Evolutionary conservation across 1,284 basidiomycete genomes (phyloP).

Genomic region (Meripilus lineatus): DNA sequence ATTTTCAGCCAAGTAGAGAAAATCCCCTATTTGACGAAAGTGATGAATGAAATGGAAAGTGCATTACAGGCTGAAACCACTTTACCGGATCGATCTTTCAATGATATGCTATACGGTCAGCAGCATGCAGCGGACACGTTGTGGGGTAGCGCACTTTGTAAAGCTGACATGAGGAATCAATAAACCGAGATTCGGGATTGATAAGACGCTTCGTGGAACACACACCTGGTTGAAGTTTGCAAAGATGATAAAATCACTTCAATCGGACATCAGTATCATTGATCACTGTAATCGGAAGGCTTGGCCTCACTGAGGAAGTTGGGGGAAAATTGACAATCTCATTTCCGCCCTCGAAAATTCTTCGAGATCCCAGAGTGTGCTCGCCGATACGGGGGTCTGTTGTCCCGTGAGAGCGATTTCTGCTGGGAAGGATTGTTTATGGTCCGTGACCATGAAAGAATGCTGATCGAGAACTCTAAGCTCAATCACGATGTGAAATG

Average conservation of each 20-base stretch:
- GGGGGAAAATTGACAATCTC: constrained; percentile 41
- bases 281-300: not conserved
- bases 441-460: constrained; percentile 60
- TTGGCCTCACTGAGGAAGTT: constrained; percentile 37
- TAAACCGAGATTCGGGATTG: too few species aligned
- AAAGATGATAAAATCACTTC: constrained; percentile 48
- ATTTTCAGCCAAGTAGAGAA: constrained; percentile 56
- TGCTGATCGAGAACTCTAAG: constrained; percentile 30
- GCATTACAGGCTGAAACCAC: not conserved
- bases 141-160: constrained; percentile 42
- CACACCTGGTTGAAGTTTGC: constrained; percentile 60
- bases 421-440: constrained; percentile 42
- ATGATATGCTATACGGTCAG: not conserved
- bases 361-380: constrained; percentile 44
- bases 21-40: too few species aligned
- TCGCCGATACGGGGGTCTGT: too few species aligned
- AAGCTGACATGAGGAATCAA: too few species aligned
- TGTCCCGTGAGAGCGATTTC: too few species aligned
- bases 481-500: not conserved
- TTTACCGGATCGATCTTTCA: constrained; percentile 42
- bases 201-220: constrained; percentile 9
- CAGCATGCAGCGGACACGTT: not conserved
- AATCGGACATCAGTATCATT: not conserved
- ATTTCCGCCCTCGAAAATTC: constrained; percentile 39
- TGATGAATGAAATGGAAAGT: constrained; percentile 2